These are phyloP conservation scores for Argentina anserina DNA, from an alignment of 306 rosid genomes.

Conservation along the genomic window DNA sequence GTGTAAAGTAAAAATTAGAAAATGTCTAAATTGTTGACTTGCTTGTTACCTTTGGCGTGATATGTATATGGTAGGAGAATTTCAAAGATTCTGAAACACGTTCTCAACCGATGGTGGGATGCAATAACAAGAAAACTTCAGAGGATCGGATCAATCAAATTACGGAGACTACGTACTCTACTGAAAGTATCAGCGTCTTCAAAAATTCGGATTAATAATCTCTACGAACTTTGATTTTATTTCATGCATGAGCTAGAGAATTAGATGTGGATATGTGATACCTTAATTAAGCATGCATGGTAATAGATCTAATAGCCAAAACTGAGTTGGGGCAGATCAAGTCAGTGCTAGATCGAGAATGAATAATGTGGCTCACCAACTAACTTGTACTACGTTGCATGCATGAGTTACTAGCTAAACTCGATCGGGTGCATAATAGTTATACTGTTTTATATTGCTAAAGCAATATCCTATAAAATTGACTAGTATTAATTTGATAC, in stretches of 20 bases:
- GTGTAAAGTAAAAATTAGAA: neutral
- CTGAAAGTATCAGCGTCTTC: neutral
- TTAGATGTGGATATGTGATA: neutral
- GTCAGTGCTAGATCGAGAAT: neutral
- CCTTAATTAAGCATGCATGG: neutral
- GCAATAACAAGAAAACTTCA: neutral
- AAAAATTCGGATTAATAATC: neutral
- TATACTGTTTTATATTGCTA: no score
- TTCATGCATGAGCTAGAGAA: neutral
- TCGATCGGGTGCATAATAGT: neutral
- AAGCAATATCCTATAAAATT: no score
- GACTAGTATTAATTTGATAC: neutral
- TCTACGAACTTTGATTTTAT: neutral
- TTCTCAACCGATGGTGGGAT: neutral
- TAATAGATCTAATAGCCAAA: neutral
- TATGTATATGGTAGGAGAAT: slow-evolving; percentile 16
- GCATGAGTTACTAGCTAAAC: neutral
- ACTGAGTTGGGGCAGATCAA: neutral
- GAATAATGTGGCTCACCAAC: neutral
- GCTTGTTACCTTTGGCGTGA: slow-evolving; percentile 23
- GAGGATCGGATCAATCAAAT: slow-evolving; percentile 17
- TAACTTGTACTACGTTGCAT: neutral
- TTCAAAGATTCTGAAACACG: slow-evolving; percentile 17
- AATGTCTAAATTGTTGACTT: slow-evolving; percentile 14
- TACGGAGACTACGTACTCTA: neutral